Evolutionary conservation across 768 basidiomycete species (phyloP).

Genomic region (Lepiota subincarnata): DNA sequence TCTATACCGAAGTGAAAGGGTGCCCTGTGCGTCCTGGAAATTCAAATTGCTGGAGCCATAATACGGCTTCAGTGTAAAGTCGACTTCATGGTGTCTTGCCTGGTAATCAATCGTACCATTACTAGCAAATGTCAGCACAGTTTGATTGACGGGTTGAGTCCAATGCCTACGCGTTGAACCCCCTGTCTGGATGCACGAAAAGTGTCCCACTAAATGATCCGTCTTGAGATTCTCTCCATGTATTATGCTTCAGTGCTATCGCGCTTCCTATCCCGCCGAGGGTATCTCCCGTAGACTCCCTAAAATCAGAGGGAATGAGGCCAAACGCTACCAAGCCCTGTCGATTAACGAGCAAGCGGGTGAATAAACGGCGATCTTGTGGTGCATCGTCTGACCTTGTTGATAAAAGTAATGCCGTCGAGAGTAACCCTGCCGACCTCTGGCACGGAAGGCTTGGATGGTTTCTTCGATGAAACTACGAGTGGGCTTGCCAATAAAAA

Average conservation of each 20-base stretch:
- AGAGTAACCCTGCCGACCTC: conserved; percentile 25
- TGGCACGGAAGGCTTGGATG: neutral
- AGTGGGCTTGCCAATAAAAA: neutral
- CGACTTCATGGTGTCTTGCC: conserved; percentile 56
- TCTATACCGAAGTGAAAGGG: conserved; percentile 46
- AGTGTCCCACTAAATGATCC: conserved; percentile 47
- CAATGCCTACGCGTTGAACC: conserved; percentile 49
- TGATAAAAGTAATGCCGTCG: conserved; percentile 37
- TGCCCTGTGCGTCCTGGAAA: conserved; percentile 47
- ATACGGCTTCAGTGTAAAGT: conserved; percentile 57
- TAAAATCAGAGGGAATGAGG: conserved; percentile 53
- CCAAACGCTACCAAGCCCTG: conserved; percentile 60
- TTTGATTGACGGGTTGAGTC: neutral
- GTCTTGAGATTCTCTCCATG: conserved; percentile 32
- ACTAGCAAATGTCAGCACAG: conserved; percentile 13
- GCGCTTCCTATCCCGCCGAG: conserved; percentile 62
- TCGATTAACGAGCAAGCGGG: neutral
- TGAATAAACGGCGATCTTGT: neutral
- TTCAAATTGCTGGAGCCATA: conserved; percentile 38
- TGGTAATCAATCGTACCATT: conserved; percentile 57
- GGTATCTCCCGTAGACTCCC: conserved; percentile 55
- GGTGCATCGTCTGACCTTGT: conserved; percentile 27
- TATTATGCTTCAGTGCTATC: conserved; percentile 49
- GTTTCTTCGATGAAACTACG: neutral
- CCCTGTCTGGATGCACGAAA: conserved; percentile 56